Percentiles rank a stretch among this genome's conserved stretches.
Conservation (phyloP, 1,284 basidiomycete species). For the Naganishia sp. region DNA sequence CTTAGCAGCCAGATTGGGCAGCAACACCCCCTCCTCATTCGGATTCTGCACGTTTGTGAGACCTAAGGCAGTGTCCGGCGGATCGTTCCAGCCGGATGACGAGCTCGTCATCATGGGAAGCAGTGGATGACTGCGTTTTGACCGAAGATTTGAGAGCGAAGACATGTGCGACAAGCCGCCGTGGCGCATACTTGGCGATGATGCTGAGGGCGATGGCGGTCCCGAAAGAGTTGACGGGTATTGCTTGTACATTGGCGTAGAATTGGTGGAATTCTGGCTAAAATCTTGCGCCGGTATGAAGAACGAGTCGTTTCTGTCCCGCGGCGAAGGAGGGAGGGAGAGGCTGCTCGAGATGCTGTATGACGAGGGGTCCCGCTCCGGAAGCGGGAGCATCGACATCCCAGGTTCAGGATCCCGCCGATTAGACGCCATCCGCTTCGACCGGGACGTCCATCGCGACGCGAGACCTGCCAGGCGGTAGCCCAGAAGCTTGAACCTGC, state of each 20-base stretch:
- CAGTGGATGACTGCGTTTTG: conserved; percentile 21
- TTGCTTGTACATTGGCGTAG: conserved; percentile 5
- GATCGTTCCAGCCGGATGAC: conserved; percentile 50
- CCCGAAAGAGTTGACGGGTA: neutral
- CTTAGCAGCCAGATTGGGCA: conserved; percentile 3
- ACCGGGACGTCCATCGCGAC: conserved; percentile 7
- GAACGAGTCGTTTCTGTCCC: conserved; percentile 25
- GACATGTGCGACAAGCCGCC: conserved; percentile 32
- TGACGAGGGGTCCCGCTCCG: conserved; percentile 6
- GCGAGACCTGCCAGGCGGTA: conserved; percentile 20
- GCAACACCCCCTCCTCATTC: conserved; percentile 15
- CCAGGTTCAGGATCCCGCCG: conserved; percentile 5
- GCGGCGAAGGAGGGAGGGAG: conserved; percentile 23
- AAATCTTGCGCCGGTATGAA: conserved; percentile 17
- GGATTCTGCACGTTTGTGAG: neutral
- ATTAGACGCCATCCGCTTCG: neutral
- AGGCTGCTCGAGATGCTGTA: conserved; percentile 29
- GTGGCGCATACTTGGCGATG: conserved; percentile 28
- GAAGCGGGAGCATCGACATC: conserved; percentile 12
- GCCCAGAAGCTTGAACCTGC: conserved; percentile 23
- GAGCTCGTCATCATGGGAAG: conserved; percentile 13
- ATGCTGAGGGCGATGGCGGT: conserved; percentile 30
- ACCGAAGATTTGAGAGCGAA: conserved; percentile 6
- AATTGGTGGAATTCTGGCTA: neutral
- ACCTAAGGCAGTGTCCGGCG: conserved; percentile 42